phyloP scores from a whole-genome alignment of 176 grass and related monocot species.

The Avena eriantha region DNA sequence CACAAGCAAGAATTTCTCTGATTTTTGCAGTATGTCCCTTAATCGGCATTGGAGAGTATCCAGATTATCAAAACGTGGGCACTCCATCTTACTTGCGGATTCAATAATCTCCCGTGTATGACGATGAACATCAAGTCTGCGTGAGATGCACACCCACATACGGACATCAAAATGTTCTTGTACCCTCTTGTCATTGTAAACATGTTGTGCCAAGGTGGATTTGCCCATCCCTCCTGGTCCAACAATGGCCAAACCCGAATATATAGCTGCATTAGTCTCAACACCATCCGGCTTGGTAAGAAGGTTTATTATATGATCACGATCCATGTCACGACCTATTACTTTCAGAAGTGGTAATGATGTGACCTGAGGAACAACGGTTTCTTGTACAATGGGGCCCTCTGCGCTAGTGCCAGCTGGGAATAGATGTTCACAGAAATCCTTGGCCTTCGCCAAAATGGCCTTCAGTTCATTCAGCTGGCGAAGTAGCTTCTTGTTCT shows the following conservation, averaged over 20 bases:
- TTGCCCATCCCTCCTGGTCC: background rate
- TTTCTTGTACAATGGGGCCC: background rate
- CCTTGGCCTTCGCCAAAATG: background rate
- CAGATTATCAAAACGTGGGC: background rate
- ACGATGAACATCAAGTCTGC: background rate
- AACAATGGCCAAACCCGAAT: background rate
- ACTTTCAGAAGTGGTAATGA: background rate
- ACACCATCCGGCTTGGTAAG: background rate
- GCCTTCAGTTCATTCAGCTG: background rate
- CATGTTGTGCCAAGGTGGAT: background rate
- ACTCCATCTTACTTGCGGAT: background rate
- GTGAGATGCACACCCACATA: conserved; percentile 1
- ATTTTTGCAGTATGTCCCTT: background rate
- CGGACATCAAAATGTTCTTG: background rate
- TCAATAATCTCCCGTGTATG: background rate
- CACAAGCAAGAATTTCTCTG: background rate
- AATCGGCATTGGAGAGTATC: background rate
- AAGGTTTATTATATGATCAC: background rate
- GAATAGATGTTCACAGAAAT: background rate
- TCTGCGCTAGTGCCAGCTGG: background rate
- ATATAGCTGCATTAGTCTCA: background rate
- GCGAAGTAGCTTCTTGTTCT: background rate
- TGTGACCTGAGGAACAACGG: background rate
- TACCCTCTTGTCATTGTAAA: background rate
- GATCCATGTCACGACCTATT: background rate